phyloP scores from a whole-genome alignment of 2,329 filamentous ascomycete genomes.

The Stenocarpella maydis region DNA sequence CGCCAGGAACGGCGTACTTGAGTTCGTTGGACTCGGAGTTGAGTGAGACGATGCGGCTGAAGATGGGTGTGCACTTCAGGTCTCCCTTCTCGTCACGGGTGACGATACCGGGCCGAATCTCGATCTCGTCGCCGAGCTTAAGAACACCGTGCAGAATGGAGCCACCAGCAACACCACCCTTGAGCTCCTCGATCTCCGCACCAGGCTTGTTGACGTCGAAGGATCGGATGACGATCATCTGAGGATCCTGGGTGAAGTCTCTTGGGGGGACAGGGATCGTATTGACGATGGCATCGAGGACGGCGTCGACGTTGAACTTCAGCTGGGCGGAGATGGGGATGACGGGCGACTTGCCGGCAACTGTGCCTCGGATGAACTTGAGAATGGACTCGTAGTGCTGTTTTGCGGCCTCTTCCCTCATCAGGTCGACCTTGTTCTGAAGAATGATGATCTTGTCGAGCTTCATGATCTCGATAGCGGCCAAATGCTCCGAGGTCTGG shows the following conservation, averaged over 20 bases:
- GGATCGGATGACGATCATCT: slow-evolving; percentile 99
- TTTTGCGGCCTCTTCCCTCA: slow-evolving; percentile 93
- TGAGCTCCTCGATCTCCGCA: slow-evolving; percentile 97
- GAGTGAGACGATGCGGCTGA: slow-evolving; percentile 91
- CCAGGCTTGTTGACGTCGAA: slow-evolving; percentile 99
- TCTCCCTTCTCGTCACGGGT: slow-evolving; percentile 92
- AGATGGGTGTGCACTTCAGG: slow-evolving; percentile 96
- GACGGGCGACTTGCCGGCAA: slow-evolving; percentile 92
- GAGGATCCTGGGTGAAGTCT: slow-evolving; percentile 90
- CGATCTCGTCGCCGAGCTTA: slow-evolving; percentile 97
- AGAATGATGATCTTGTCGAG: slow-evolving; percentile 99
- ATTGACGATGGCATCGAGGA: slow-evolving; percentile 95
- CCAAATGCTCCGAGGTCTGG: slow-evolving; percentile 98
- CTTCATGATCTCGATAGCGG: slow-evolving; percentile 99
- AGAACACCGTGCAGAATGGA: slow-evolving; percentile 95
- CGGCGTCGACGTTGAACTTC: slow-evolving; percentile 99
- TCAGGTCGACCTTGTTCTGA: slow-evolving; percentile 99
- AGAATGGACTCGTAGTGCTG: slow-evolving; percentile 96
- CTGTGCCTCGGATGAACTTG: slow-evolving; percentile 98
- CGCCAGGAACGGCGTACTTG: slow-evolving; percentile 97
- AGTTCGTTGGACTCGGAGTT: slow-evolving; percentile 98
- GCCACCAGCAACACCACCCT: slow-evolving; percentile 98
- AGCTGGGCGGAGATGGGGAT: slow-evolving; percentile 97
- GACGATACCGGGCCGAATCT: slow-evolving; percentile 98
- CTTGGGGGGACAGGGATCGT: slow-evolving; percentile 91